Evolutionary conservation across 768 basidiomycete species (phyloP).

Genomic region (Lactifluus echinatus): DNA sequence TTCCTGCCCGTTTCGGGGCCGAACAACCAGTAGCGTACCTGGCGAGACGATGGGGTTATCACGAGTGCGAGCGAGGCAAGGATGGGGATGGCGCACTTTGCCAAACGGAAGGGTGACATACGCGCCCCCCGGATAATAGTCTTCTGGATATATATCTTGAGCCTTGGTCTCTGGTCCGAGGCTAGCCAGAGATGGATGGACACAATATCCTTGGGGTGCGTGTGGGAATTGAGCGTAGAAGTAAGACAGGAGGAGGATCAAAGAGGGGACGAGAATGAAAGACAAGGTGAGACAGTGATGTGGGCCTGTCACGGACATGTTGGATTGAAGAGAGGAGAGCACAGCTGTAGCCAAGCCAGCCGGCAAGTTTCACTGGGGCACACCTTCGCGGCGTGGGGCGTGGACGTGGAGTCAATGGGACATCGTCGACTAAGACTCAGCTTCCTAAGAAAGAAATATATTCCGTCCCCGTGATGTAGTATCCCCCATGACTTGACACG

Average conservation of each 20-base stretch:
- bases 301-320: conserved; percentile 24
- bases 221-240: conserved; percentile 58
- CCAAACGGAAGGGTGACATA: conserved; percentile 64
- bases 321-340: background rate
- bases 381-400: background rate
- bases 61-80: background rate
- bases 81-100: conserved; percentile 32
- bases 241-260: conserved; percentile 50
- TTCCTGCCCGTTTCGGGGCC: conserved; percentile 62
- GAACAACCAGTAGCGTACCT: conserved; percentile 72
- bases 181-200: conserved; percentile 53
- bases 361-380: background rate
- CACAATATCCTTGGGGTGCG: conserved; percentile 40
- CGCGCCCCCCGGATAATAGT: conserved; percentile 52
- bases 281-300: conserved; percentile 39
- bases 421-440: background rate
- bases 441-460: background rate
- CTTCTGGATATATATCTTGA: conserved; percentile 67
- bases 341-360: background rate
- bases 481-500: conserved; percentile 22
- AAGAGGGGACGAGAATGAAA: conserved; percentile 51
- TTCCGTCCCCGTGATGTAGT: conserved; percentile 27
- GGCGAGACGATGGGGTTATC: background rate
- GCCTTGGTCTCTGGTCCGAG: conserved; percentile 46
- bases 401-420: background rate